Conservation (phyloP, 2,329 filamentous ascomycete genomes). For the Aciculosporium take region DNA sequence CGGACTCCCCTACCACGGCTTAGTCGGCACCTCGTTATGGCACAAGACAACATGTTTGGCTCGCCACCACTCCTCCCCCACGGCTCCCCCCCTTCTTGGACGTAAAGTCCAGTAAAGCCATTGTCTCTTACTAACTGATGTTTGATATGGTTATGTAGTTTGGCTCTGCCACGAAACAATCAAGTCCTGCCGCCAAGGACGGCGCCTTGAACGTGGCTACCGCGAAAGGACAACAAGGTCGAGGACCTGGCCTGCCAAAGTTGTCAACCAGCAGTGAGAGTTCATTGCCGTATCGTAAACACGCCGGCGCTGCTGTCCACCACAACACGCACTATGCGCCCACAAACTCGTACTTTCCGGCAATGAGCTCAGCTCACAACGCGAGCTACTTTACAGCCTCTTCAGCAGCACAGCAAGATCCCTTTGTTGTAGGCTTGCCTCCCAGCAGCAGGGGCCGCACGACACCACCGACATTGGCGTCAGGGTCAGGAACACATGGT, state of each 20-base stretch:
- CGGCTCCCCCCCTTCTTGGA: not conserved
- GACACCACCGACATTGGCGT: conserved; percentile 30
- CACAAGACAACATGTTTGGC: not conserved
- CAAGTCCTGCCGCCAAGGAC: conserved; percentile 35
- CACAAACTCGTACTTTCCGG: conserved; percentile 7
- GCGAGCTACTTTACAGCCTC: conserved; percentile 5
- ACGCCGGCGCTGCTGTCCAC: conserved; percentile 24
- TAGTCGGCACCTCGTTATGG: conserved; percentile 2
- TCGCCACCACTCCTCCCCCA: not conserved
- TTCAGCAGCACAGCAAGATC: conserved; percentile 8
- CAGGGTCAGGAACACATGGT: conserved; percentile 32
- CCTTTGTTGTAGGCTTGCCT: not conserved
- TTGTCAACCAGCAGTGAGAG: not conserved
- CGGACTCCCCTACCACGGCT: conserved; percentile 9
- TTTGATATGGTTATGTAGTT: conserved; percentile 33
- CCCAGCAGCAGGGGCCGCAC: conserved; percentile 15
- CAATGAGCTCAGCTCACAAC: conserved; percentile 8
- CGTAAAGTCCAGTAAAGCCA: not conserved
- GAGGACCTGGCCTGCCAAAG: not conserved
- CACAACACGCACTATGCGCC: conserved; percentile 22
- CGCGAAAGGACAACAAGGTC: conserved; percentile 10
- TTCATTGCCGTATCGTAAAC: conserved; percentile 11
- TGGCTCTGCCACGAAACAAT: conserved; percentile 38
- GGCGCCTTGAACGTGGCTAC: conserved; percentile 29
- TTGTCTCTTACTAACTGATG: conserved; percentile 24